Evolutionary conservation across 2,329 filamentous ascomycete species (phyloP).

Genomic region (Cordyceps cicadae): DNA sequence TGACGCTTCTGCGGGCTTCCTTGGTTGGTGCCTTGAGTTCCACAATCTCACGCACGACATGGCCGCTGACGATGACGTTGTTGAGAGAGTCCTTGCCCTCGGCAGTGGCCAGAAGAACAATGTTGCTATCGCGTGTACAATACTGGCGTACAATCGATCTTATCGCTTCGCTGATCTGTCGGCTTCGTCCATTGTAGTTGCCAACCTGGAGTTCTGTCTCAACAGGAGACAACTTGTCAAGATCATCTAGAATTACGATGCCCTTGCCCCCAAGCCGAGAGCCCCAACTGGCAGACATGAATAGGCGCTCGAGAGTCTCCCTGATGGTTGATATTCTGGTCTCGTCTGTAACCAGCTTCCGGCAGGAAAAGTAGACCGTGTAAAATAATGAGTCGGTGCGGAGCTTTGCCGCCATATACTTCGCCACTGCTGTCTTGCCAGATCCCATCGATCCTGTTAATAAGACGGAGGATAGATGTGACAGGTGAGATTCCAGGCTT

Average conservation of each 20-base stretch:
- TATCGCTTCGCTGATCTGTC: conserved; percentile 84
- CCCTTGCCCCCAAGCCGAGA: conserved; percentile 76
- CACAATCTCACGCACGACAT: conserved; percentile 86
- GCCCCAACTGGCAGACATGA: conserved; percentile 86
- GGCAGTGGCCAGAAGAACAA: conserved; percentile 83
- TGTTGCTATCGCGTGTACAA: conserved; percentile 68
- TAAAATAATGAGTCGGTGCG: conserved; percentile 69
- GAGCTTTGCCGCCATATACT: conserved; percentile 65
- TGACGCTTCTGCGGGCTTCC: conserved; percentile 72
- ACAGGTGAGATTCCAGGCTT: conserved; percentile 66
- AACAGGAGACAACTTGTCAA: conserved; percentile 85
- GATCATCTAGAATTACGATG: conserved; percentile 80
- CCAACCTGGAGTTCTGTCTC: conserved; percentile 93
- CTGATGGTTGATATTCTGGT: conserved; percentile 84
- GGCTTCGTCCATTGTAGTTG: conserved; percentile 85
- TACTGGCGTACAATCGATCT: conserved; percentile 77
- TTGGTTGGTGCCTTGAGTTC: conserved; percentile 88
- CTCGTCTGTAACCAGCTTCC: conserved; percentile 83
- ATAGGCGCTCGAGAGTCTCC: conserved; percentile 73
- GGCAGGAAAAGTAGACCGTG: conserved; percentile 77
- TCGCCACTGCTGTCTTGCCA: conserved; percentile 77
- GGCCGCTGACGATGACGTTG: conserved; percentile 80
- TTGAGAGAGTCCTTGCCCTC: conserved; percentile 91
- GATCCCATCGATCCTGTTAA: conserved; percentile 83
- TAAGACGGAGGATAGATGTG: conserved; percentile 80